Base-by-base conservation (phyloP, 208 protist genomes). In the Leishmania gerbilli region DNA sequence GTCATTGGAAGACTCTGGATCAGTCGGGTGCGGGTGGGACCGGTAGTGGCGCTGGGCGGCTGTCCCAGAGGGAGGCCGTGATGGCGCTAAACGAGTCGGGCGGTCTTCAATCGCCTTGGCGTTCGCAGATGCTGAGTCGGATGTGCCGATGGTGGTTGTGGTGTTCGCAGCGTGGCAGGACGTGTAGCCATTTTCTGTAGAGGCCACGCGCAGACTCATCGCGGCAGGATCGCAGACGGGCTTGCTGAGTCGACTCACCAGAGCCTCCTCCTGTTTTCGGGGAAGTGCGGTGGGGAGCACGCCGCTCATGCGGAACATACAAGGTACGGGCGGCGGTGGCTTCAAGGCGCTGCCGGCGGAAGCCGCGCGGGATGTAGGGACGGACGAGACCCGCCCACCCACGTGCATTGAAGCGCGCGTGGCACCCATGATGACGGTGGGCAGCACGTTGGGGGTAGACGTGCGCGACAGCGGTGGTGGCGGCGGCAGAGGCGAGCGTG, bases 271-370 rank as follows among this genome's bases (percentile, higher is more conserved):
- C 76, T 80, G 67, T n/a, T 82, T 79, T 68, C 77, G 80, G 21
- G 78, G 67, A 42, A 85, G 69, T 40, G 75, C 77, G 2, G 62
- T 77, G 47, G 74, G 27, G 34, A 87, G 76, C 45, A 87, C 71
- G 21, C 84, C 84, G 34, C 64, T 78, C 80, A 87, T 84, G 71
- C 80, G 84, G 74, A 81, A 87, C 84, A 87, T 87, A 40, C 80
- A 62, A 31, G 79, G 75, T 34, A 76, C 80, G 0, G 75, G 67
- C 19, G 76, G 71, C 37, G 82, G 79, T 45, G 79, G 74, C 0
- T n/a, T 51, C 34, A 34, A 7, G 67, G 37, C 24, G n/a, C 51
- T 51, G 40, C 65, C 53, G 24, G 42, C 60, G 5, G 47, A 27
- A 27, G 7, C 7, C 56, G 11, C 8, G 15, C 51, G 51, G 3